phyloP scores from a whole-genome alignment of 1,284 basidiomycete genomes.

The Leccinum ponderosum region DNA sequence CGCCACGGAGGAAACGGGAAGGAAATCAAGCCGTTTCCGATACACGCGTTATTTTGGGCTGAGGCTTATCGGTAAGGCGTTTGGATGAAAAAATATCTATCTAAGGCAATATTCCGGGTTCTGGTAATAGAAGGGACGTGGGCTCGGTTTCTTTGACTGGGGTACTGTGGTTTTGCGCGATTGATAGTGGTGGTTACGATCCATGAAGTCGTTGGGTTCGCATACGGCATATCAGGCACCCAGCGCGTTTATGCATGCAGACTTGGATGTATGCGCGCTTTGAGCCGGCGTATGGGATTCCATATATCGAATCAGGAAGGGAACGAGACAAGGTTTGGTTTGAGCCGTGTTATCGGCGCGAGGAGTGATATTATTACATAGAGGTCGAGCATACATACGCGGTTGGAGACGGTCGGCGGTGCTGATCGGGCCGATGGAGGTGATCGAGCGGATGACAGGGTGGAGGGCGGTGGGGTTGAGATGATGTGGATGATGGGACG shows the following conservation, averaged over 20 bases:
- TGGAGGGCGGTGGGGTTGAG: neutral
- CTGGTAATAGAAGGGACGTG: neutral
- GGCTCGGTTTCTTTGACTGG: neutral
- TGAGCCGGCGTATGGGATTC: neutral
- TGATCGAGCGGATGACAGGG: neutral
- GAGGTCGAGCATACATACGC: neutral
- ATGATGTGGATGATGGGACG: neutral
- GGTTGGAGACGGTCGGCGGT: neutral
- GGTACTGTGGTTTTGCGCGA: neutral
- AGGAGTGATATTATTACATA: neutral
- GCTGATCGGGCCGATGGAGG: neutral
- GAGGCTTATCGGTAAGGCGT: slow-evolving; percentile 8
- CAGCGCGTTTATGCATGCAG: neutral
- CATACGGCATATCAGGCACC: neutral
- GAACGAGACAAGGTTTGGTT: neutral
- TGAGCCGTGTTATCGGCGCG: neutral
- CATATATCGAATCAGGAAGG: neutral
- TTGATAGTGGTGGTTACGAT: neutral
- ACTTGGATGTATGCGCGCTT: neutral
- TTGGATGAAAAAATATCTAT: neutral
- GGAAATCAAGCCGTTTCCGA: neutral
- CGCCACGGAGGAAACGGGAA: slow-evolving; percentile 7
- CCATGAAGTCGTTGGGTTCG: neutral
- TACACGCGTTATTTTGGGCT: slow-evolving; percentile 6
- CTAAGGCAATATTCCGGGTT: neutral